Base-by-base conservation (phyloP, 176 grass and related monocot species). In the Lolium rigidum region DNA sequence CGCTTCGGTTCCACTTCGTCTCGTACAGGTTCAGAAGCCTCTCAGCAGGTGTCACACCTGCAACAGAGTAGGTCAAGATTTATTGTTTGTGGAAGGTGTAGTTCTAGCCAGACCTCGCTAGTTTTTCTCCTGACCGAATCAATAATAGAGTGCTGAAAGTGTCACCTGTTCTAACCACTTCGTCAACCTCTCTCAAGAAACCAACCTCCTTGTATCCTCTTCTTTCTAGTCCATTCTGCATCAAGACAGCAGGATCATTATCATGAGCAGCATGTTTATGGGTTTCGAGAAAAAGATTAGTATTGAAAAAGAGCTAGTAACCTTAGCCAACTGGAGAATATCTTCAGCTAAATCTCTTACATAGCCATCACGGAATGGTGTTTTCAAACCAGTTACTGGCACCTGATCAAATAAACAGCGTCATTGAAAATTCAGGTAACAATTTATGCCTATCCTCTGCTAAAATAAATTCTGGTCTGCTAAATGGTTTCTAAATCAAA, bases 171-270 rank as follows among this genome's bases (percentile, higher is more conserved):
- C 60, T 73, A 80, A 99, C 94, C 41, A 93, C 88, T 59, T 91
- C 90, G 68, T 90, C 80, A 0, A 99, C 97, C 76, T 99, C 94
- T 81, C 84, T 96, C 46, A 99, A 84, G 85, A 99, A 99, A 37
- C 97, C 94, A 83, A 80, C 85, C 87, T 99, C 97, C 89, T 99
- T 99, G 87, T 99, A 99, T 28, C 92, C 94, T 90, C 97, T 96
- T 90, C 97, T 99, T 87, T 99, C 88, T 81, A 99, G 76, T 91
- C 97, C 97, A 80, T 90, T 93, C 97, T 99, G 85, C 46, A 86
- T 54, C 81, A 88, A 26, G 46, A 81, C 64, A 82, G 74, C 9
- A 82, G 35, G 51, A 60, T 67, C 57, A 8, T 37, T 88, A 50
- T 79, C 16, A 76, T 28, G 6, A 76, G 74, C 74, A 20, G 46